These are phyloP conservation scores for Amaranthus hypochondriacus DNA, from an alignment of 148 eudicot species.

Conservation along the genomic window DNA sequence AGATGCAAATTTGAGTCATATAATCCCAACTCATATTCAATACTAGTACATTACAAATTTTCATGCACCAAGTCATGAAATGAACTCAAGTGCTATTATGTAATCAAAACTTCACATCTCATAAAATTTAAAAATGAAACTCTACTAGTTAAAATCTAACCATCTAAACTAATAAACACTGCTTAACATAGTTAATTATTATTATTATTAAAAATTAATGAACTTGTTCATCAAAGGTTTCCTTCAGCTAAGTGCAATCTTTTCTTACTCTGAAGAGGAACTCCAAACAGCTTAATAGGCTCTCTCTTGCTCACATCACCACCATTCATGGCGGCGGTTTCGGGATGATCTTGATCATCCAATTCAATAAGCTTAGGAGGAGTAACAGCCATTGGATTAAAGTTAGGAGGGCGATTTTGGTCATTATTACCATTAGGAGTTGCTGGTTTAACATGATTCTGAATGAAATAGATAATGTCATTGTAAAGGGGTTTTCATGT, in stretches of 20 bases:
- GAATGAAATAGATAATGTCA: conserved; percentile 51
- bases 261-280: conserved; percentile 47
- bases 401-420: conserved; percentile 12
- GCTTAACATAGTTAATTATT: neutral
- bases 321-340: neutral
- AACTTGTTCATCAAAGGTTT: conserved; percentile 3
- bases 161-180: conserved; percentile 3
- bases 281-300: conserved; percentile 49
- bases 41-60: neutral
- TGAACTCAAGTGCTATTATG: neutral
- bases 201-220: neutral
- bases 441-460: conserved; percentile 43
- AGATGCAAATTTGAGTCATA: too few species aligned
- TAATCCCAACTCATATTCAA: neutral
- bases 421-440: conserved; percentile 21
- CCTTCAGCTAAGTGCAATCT: conserved; percentile 36
- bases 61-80: conserved; percentile 3
- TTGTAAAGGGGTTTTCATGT: conserved; percentile 52
- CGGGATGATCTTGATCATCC: conserved; percentile 23
- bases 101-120: conserved; percentile 24
- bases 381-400: conserved; percentile 14
- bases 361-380: conserved; percentile 37
- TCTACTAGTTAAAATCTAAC: conserved; percentile 23
- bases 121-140: neutral
- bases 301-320: conserved; percentile 17